These are phyloP conservation scores for Colletotrichum liaoningense DNA, from an alignment of 2,329 filamentous ascomycete genomes.

Conservation along the genomic window DNA sequence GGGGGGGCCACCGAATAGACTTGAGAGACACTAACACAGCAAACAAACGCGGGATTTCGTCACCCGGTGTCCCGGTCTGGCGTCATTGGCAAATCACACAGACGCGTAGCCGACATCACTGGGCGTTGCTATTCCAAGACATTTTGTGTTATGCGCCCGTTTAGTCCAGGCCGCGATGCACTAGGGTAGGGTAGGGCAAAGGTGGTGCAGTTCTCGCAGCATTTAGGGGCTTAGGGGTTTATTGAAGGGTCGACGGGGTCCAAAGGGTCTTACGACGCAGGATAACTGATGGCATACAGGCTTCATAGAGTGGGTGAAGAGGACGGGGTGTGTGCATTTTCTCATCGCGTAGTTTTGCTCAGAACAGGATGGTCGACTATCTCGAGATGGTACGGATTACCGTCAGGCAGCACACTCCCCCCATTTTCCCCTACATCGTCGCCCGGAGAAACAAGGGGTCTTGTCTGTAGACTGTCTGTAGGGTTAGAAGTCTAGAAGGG, in stretches of 20 bases:
- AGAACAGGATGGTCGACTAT: background rate
- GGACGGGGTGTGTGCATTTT: constrained; percentile 20
- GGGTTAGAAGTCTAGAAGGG: background rate
- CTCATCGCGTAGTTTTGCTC: background rate
- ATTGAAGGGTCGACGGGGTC: background rate
- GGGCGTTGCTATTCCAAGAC: background rate
- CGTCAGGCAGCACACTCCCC: no score
- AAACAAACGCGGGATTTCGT: constrained; percentile 24
- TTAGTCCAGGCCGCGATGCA: background rate
- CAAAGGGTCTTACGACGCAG: background rate
- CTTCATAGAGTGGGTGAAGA: background rate
- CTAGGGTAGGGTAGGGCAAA: background rate
- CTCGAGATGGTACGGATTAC: background rate
- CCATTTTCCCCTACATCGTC: background rate
- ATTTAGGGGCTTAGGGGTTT: background rate
- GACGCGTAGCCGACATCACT: constrained; percentile 2
- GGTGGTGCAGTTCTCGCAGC: background rate
- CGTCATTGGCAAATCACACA: constrained; percentile 15
- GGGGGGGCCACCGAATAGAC: constrained; percentile 17
- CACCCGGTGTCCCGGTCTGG: constrained; percentile 26
- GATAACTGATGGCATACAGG: background rate
- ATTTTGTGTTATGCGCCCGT: background rate
- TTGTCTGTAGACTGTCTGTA: background rate
- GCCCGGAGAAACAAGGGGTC: background rate
- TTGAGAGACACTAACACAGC: background rate